phyloP scores from a whole-genome alignment of 768 basidiomycete species.

The Collybiopsis luxurians region DNA sequence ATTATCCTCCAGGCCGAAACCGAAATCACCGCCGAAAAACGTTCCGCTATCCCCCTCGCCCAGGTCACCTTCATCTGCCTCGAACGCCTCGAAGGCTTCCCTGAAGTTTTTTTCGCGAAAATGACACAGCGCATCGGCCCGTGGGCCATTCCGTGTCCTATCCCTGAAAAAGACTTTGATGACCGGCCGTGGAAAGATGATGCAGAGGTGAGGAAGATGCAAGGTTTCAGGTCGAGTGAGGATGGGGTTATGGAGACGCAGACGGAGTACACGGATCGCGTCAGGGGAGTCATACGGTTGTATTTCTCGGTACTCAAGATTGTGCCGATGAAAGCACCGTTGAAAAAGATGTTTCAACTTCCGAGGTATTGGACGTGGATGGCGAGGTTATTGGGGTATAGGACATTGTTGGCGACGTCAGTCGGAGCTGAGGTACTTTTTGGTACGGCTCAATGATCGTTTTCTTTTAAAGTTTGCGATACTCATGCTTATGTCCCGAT shows the following conservation, averaged over 20 bases:
- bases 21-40: conserved; percentile 86
- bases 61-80: conserved; percentile 73
- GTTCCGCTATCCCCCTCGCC: conserved; percentile 81
- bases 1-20: conserved; percentile 91
- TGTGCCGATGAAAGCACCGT: conserved; percentile 32
- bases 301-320: conserved; percentile 74
- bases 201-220: conserved; percentile 42
- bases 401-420: conserved; percentile 48
- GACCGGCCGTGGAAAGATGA: conserved; percentile 42
- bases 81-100: conserved; percentile 53
- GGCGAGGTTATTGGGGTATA: conserved; percentile 55
- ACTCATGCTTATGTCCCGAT: too few relatives aligned
- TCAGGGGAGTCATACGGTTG: conserved; percentile 80
- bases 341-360: conserved; percentile 55
- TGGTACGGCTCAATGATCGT: conserved; percentile 40
- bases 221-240: conserved; percentile 49
- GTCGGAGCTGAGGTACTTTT: conserved; percentile 68
- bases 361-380: conserved; percentile 75
- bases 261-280: conserved; percentile 61
- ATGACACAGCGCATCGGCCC: conserved; percentile 86
- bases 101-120: conserved; percentile 78
- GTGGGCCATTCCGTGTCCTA: conserved; percentile 74
- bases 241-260: conserved; percentile 46
- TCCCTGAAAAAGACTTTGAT: conserved; percentile 53
- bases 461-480: too few relatives aligned